These are phyloP conservation scores for Pythium sp. DNA, from an alignment of 352 stramenopile genomes.

Conservation along the genomic window DNA sequence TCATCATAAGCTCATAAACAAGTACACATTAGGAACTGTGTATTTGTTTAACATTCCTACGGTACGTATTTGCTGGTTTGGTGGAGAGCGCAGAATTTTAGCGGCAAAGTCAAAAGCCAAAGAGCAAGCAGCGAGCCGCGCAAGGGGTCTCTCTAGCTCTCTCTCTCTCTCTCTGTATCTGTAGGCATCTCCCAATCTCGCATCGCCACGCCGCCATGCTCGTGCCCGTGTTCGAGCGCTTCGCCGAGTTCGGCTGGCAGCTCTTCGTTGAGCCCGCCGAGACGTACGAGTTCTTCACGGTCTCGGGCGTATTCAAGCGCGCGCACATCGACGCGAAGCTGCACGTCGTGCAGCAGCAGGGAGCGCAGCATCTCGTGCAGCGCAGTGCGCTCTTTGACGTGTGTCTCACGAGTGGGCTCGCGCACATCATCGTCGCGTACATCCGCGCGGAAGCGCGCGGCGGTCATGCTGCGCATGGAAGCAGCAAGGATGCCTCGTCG, in stretches of 20 bases:
- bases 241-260: constrained; percentile 76
- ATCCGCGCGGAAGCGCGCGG: constrained; percentile 39
- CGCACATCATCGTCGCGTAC: constrained; percentile 71
- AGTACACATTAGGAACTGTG: too few relatives aligned
- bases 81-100: neutral
- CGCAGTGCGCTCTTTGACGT: constrained; percentile 77
- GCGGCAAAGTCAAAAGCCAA: neutral
- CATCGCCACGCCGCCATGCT: neutral
- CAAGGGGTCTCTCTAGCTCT: constrained; percentile 5
- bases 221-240: constrained; percentile 60
- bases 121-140: neutral
- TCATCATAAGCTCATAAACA: too few relatives aligned
- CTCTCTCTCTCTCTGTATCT: constrained; percentile 1
- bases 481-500: neutral
- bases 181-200: neutral
- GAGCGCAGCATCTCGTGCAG: constrained; percentile 43
- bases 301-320: constrained; percentile 70
- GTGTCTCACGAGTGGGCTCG: constrained; percentile 65
- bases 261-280: constrained; percentile 76
- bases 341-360: constrained; percentile 22
- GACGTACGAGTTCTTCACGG: constrained; percentile 85
- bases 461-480: neutral
- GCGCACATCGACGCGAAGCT: constrained; percentile 59
- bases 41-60: too few relatives aligned
- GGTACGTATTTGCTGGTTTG: neutral